A percentile compares a stretch with the other conserved stretches of the same genome.
phyloP scores from a whole-genome alignment of 371 early-diverging fungal genomes.

The Apophysomyces sp. region DNA sequence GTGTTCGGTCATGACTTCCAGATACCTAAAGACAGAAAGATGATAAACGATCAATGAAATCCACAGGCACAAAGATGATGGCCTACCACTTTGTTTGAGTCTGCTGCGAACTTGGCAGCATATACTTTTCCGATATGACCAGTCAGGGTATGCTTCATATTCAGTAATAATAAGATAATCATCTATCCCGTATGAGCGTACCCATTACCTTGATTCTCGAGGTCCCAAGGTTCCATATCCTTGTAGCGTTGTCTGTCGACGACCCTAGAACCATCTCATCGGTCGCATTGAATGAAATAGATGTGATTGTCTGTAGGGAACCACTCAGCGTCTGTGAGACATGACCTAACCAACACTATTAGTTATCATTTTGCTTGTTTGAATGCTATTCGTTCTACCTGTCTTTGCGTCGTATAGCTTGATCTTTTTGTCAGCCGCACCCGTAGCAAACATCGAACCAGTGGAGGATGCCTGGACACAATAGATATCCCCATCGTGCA shows the following conservation, averaged over 20 bases:
- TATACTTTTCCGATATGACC: constrained; percentile 95
- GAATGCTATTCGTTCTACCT: constrained; percentile 39
- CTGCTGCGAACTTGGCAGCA: constrained; percentile 81
- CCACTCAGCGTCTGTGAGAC: constrained; percentile 73
- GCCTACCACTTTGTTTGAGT: constrained; percentile 76
- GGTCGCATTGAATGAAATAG: constrained; percentile 75
- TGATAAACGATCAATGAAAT: not conserved
- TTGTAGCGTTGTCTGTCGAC: constrained; percentile 88
- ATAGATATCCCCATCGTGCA: constrained; percentile 81
- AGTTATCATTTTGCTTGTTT: too few relatives aligned
- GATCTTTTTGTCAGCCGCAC: constrained; percentile 86
- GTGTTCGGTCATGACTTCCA: constrained; percentile 94
- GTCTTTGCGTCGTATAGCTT: constrained; percentile 80
- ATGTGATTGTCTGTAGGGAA: constrained; percentile 82
- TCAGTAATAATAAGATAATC: too few relatives aligned
- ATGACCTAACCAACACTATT: constrained; percentile 34
- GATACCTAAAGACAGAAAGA: constrained; percentile 55
- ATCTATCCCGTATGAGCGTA: too few relatives aligned
- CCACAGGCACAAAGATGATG: not conserved
- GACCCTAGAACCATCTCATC: constrained; percentile 82
- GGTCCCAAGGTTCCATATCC: constrained; percentile 83
- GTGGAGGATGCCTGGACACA: constrained; percentile 75
- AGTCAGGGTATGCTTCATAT: constrained; percentile 91
- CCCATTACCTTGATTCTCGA: constrained; percentile 59
- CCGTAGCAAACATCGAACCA: constrained; percentile 83